Evolutionary conservation across 1,284 basidiomycete species (phyloP), one percentile per base, ranked within the genome.

Genomic region (Phylloporus sp.): DNA sequence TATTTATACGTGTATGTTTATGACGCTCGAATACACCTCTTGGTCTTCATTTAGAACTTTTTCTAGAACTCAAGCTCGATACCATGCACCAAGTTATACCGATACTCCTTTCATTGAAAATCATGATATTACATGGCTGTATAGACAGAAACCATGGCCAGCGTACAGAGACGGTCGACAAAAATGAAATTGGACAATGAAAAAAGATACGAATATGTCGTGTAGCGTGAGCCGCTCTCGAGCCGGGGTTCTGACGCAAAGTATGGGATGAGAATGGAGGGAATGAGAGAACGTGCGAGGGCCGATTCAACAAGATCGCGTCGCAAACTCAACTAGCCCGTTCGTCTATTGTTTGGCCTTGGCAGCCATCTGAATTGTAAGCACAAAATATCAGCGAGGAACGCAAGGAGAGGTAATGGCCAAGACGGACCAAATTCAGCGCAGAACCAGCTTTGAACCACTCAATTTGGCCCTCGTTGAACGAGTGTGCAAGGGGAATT

Each of bases 381-480:
- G n/a, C 47, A 2, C 26, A 11, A 1, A 8, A n/a, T 29, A 44
- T 84, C 77, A 73, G 82, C 79, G 74, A 74, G 52, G 32, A 6
- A 52, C 20, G 64, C 51, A 34, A 60, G 26, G 6, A 42, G n/a
- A 4, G 4, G 31, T 44, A 39, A 26, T 24, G 55, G 53, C 15
- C 58, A 44, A 17, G 46, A 82, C 86, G 56, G 63, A 92, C 89
- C 79, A 94, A 76, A 83, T 94, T 94, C 60, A 94, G 85, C 37
- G 92, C 93, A 69, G 91, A 93, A 60, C 94, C 94, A 73, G 94
- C 93, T 84, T 94, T 94, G 88, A 96, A 96, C 94, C 94, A 96
- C 72, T 87, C 91, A 74, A 96, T 95, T 80, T 97, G 95, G 59
- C 93, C 93, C 79, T 94, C 87, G 72, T 94, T 94, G 82, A 93